Conservation (phyloP, 371 early-diverging fungal species). For the Nematocida major region DNA sequence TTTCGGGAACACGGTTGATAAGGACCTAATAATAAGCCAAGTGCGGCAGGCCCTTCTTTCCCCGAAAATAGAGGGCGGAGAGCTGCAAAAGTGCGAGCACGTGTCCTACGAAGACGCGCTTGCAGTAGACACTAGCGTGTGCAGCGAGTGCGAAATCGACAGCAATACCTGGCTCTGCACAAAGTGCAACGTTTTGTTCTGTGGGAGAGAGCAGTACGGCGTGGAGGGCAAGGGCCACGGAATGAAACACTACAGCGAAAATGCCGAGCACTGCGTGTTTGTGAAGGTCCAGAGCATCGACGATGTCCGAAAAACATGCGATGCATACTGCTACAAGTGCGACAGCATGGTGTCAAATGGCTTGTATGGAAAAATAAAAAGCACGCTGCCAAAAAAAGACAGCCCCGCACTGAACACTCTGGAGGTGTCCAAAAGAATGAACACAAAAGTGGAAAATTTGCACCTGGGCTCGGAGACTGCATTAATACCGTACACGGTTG, state of each 20-base stretch:
- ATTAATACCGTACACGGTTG: not conserved
- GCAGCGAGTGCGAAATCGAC: conserved; percentile 78
- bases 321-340: conserved; percentile 61
- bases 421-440: conserved; percentile 13
- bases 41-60: not conserved
- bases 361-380: not conserved
- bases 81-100: conserved; percentile 2
- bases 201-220: conserved; percentile 78
- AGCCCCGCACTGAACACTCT: not conserved
- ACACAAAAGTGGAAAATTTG: not conserved
- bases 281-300: conserved; percentile 62
- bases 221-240: conserved; percentile 98
- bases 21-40: not conserved
- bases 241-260: conserved; percentile 71
- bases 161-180: conserved; percentile 71
- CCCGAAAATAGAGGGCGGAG: not conserved
- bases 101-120: not conserved
- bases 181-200: conserved; percentile 68
- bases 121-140: conserved; percentile 10
- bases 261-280: conserved; percentile 74
- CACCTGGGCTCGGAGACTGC: not conserved
- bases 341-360: conserved; percentile 39
- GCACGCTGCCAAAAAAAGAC: not conserved
- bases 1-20: not conserved
- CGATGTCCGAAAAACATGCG: not conserved